Evolutionary conservation across 2,329 filamentous ascomycete species (phyloP), one percentile per base, ranked within the genome.

Genomic region (Clarireedia sp.): DNA sequence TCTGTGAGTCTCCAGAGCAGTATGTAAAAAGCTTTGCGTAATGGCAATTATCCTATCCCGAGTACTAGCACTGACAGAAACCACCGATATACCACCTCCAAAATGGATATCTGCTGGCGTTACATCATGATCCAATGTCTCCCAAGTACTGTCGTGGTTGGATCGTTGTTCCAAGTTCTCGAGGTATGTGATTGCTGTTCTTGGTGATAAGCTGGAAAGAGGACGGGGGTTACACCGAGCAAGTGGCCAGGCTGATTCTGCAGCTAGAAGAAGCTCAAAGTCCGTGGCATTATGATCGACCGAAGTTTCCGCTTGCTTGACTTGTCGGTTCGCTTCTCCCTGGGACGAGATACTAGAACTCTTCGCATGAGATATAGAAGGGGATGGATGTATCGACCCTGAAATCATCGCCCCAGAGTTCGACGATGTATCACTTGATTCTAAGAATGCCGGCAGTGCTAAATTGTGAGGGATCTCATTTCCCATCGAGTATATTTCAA

Each of bases 31-130:
- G 43, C 76, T 80, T 66, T 87, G 85, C 0, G 83, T 86, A 59
- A 87, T 86, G 48, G 83, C 84, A n/a, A 87, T 76, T 63, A 88
- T 78, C 66, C 82, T 83, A 66, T 89, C 85, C 33, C 85, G 76
- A 2, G 83, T 83, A 45, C 76, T 67, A 3, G 72, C 63, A 3
- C 67, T 72, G 50, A 79, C 69, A 3, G 76, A 73, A 5, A 76
- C 70, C 2, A 79, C 75, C 3, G 71, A 71, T 48, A 65, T 56
- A 8, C 54, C 49, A 29, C 56, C 53, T 43, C 58, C 55, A 48
- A 57, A 57, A 16, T 58, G 50, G 23, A 52, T 17, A 17, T 60
- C 54, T 17, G 57, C 7, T 12, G 51, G 49, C 43, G 36, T 71
- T 59, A 58, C 73, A 70, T 17, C 69, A 54, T 54, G 37, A 44